Evolutionary conservation across 2,329 filamentous ascomycete species (phyloP).

Genomic region (Aquanectria penicillioides): DNA sequence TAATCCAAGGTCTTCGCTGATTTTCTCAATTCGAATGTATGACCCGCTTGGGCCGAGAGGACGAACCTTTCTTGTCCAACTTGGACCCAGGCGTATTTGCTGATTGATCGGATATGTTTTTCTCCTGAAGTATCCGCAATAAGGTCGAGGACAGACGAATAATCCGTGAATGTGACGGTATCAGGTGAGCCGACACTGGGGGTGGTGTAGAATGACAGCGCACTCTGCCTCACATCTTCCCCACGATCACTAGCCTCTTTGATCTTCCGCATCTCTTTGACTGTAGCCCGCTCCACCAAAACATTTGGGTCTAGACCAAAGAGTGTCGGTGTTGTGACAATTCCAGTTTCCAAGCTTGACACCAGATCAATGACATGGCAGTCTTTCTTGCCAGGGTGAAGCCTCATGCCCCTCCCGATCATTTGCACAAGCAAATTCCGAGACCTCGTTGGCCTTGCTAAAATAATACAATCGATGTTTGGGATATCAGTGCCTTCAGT

Average conservation of each 20-base stretch:
- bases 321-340: conserved; percentile 89
- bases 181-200: conserved; percentile 36
- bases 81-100: conserved; percentile 83
- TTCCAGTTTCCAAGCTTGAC: conserved; percentile 81
- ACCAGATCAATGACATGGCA: conserved; percentile 99
- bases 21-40: conserved; percentile 63
- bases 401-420: conserved; percentile 93
- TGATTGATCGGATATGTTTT: conserved; percentile 79
- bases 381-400: conserved; percentile 82
- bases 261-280: conserved; percentile 68
- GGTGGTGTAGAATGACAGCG: conserved; percentile 21
- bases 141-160: conserved; percentile 90
- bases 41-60: conserved; percentile 73
- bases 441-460: conserved; percentile 89
- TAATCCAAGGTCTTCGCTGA: conserved; percentile 34
- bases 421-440: conserved; percentile 96
- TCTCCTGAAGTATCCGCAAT: conserved; percentile 85
- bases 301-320: conserved; percentile 91
- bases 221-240: conserved; percentile 41
- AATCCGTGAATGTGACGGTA: conserved; percentile 84
- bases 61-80: conserved; percentile 77
- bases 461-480: conserved; percentile 91
- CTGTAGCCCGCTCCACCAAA: conserved; percentile 73
- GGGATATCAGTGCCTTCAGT: conserved; percentile 98
- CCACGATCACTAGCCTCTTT: conserved; percentile 59